Percentiles rank a stretch among this genome's conserved stretches.
Conservation (phyloP, 1,284 basidiomycete genomes). For the Trametes hirsuta region DNA sequence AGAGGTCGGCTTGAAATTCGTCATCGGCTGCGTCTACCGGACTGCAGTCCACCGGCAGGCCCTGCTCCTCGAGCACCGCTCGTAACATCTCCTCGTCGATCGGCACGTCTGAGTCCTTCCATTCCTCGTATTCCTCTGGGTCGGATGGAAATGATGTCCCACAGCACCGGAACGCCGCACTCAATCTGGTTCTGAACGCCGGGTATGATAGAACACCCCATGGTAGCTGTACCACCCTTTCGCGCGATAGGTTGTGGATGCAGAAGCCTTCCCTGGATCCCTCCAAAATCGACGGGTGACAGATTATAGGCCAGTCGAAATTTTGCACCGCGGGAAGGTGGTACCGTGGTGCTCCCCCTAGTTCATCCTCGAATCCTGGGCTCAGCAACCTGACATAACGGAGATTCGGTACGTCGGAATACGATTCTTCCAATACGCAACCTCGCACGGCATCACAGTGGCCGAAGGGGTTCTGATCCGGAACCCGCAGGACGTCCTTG, state of each 20-base stretch:
- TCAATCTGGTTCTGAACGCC: too few species aligned
- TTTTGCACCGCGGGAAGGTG: background rate
- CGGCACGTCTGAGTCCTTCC: background rate
- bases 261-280: background rate
- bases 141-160: too few species aligned
- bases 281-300: slow-evolving; percentile 1
- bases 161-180: too few species aligned
- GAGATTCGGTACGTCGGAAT: background rate
- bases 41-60: background rate
- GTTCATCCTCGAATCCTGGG: background rate
- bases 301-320: slow-evolving; percentile 12
- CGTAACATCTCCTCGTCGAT: background rate
- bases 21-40: background rate
- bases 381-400: background rate
- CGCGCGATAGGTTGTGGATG: slow-evolving; percentile 3
- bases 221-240: slow-evolving; percentile 6
- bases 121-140: background rate
- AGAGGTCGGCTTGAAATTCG: too few species aligned
- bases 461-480: too few species aligned
- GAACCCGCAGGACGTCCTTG: too few species aligned
- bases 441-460: background rate
- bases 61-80: background rate
- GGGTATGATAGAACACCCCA: slow-evolving; percentile 11
- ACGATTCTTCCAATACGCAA: background rate
- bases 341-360: background rate